Evolutionary conservation across 345 rosid genomes (phyloP), one percentile per base, ranked within the genome.

Genomic region (Adansonia digitata): DNA sequence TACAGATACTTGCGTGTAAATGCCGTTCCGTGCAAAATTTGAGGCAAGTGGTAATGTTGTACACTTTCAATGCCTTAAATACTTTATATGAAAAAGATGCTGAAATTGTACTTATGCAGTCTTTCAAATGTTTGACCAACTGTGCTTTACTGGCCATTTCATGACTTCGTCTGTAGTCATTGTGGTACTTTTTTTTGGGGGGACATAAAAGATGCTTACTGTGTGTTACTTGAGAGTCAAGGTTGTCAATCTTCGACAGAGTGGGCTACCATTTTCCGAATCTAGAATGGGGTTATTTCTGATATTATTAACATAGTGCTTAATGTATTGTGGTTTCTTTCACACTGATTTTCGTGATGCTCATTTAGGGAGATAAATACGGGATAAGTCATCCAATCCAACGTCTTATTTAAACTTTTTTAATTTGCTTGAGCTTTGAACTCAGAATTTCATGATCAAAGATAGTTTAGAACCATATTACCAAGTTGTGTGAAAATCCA

Each of bases 231-330:
- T 24, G 60, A 24, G 29, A 24, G 2, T 56, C 34, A 56, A 56
- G 61, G 31, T 13, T 56, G 12, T 20, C 29, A 1, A 22, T 53
- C 59, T 48, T 17, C 7, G 53, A 17, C 20, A 46, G 2, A 1
- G 57, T 37, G 2, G 69, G 48, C 46, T 63, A 64, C 29, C 49
- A 10, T 64, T 64, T 20, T 26, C 6, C 29, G 2, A 64, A 18
- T 10, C 69, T 64, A 27, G 10, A 64, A 64, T 62, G 45, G n/a
- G 35, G 67, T n/a, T 63, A 10, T 63, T 63, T 63, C 26, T 63
- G 10, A 37, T 63, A 37, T 39, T 35, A 37, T 7, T 37, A 62
- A 11, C 53, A 42, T 14, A 12, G 1, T 43, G 4, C 37, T 43
- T 26, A 2, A 67, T 10, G 49, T 1, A 1, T 53, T 53, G 29